phyloP scores from a whole-genome alignment of 805 yeast species.

The Kodamaea sagamina region DNA sequence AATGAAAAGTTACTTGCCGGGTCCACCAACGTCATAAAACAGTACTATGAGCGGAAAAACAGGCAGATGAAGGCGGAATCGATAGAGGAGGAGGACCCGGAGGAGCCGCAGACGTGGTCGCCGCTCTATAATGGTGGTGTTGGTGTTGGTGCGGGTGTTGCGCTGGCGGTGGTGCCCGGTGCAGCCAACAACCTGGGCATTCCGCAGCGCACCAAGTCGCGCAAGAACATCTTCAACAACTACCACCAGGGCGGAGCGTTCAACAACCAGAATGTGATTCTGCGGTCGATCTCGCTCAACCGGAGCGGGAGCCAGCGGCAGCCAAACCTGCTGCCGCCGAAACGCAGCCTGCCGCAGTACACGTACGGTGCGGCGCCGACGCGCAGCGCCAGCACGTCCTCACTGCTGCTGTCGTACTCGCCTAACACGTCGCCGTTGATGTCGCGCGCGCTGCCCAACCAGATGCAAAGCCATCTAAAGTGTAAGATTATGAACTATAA shows the following conservation, averaged over 20 bases:
- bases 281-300: constrained; percentile 7
- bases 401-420: constrained; percentile 4
- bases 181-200: constrained; percentile 11
- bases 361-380: constrained; percentile 9
- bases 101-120: constrained; percentile 11
- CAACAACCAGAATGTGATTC: constrained; percentile 10
- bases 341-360: constrained; percentile 8
- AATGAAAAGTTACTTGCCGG: constrained; percentile 23
- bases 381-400: constrained; percentile 12
- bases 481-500: constrained; percentile 32
- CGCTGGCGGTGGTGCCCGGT: not conserved
- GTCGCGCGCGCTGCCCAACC: constrained; percentile 11
- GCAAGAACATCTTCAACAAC: constrained; percentile 33
- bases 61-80: constrained; percentile 5
- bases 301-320: not conserved
- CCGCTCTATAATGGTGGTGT: constrained; percentile 10
- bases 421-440: constrained; percentile 13
- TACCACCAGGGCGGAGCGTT: constrained; percentile 27
- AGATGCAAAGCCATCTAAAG: constrained; percentile 18
- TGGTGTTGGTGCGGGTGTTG: constrained; percentile 9
- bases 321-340: not conserved
- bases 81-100: constrained; percentile 10
- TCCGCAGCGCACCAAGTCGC: constrained; percentile 26
- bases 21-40: constrained; percentile 17
- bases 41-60: constrained; percentile 10